Conservation (phyloP, 2,329 filamentous ascomycete genomes). For the Paecilomyces variotii region DNA sequence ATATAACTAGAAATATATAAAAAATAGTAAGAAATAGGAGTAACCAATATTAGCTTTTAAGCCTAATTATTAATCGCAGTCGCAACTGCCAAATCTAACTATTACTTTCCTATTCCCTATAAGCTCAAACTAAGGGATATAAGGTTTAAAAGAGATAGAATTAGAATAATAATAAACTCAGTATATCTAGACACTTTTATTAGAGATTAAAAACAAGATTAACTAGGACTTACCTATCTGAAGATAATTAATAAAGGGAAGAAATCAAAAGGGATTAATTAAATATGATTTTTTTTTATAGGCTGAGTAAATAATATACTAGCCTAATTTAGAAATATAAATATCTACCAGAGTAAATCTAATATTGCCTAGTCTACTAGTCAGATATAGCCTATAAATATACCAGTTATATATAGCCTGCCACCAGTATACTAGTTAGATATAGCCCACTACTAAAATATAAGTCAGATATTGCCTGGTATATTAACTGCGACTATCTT, state of each 20-base stretch:
- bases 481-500: no score
- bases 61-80: neutral
- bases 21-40: neutral
- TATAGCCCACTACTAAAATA: no score
- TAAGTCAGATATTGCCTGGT: no score
- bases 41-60: neutral
- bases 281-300: neutral
- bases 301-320: neutral
- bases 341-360: neutral
- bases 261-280: neutral
- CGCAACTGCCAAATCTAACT: neutral
- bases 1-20: neutral
- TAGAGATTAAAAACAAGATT: neutral
- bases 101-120: neutral
- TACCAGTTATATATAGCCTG: no score
- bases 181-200: neutral
- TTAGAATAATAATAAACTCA: neutral
- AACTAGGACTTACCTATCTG: neutral
- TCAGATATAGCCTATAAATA: no score
- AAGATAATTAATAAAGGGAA: neutral
- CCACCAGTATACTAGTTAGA: no score
- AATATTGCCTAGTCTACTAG: neutral
- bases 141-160: neutral
- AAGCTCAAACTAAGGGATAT: neutral
- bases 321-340: neutral